Base-by-base conservation (phyloP, 1,284 basidiomycete genomes). In the Naganishia cerealis region DNA sequence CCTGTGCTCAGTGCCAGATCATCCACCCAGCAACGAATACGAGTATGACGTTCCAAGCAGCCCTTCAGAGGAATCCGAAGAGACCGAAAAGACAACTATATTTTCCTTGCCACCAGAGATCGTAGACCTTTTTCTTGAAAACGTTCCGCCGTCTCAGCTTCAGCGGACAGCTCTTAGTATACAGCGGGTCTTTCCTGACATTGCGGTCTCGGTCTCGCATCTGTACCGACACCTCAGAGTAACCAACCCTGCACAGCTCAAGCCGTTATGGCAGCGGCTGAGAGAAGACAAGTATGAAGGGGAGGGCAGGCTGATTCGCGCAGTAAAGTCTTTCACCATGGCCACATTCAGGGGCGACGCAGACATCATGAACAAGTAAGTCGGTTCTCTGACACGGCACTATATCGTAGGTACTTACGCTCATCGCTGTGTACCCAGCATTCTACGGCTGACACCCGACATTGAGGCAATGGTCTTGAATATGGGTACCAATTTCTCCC, bases 401-500 rank as follows among this genome's bases (percentile, higher is more conserved):
- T 21, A n/a, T 39, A 13, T 40, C 6, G 2, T 18, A 42, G 24
- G 24, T 15, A 6, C 57, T 55, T 2, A 67, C 42, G 16, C 39
- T 43, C 40, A 39, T 18, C 43, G 6, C 18, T 18, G 26, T 15
- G n/a, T n/a, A 9, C 36, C 15, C 68, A 80, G 79, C 65, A 73
- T 76, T 9, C 75, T 81, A 48, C 71, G 79, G 40, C 75, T 77
- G 68, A 70, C 80, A 12, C 76, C 76, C 1, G 59, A 68, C n/a
- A 63, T 80, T 9, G 67, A 71, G 38, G 74, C 74, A 0, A 69
- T 82, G 52, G 70, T 77, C 57, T 71, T 82, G 50, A 80, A 80
- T 70, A 72, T 81, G 61, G 81, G 81, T 8, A 81, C 80, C 8
- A 81, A 81, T 70, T 81, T 81, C 54, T 74, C 77, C 1, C 81